These are phyloP conservation scores for Pseudogymnoascus sp. DNA, from an alignment of 2,329 filamentous ascomycete species.

Conservation along the genomic window DNA sequence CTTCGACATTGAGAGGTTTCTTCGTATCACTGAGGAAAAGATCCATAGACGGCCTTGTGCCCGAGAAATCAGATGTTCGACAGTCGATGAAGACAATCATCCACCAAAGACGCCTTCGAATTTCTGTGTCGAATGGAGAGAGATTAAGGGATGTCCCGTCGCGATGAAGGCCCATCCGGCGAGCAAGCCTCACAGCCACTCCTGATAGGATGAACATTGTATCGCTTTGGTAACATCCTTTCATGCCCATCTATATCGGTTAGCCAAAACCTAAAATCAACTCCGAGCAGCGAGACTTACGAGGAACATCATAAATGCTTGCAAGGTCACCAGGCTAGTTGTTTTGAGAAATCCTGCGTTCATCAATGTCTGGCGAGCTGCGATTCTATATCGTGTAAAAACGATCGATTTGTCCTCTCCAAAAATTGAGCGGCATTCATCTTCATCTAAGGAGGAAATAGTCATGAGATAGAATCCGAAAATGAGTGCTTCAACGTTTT, in stretches of 20 bases:
- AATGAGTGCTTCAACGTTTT: slow-evolving; percentile 14
- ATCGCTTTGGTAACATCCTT: slow-evolving; percentile 10
- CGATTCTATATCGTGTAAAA: slow-evolving; percentile 12
- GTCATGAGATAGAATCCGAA: slow-evolving; percentile 15
- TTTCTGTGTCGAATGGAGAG: slow-evolving; percentile 44
- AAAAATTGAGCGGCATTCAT: slow-evolving; percentile 14
- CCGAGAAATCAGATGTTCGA: slow-evolving; percentile 46
- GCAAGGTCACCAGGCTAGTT: slow-evolving; percentile 14
- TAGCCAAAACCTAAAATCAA: not conserved
- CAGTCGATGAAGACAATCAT: slow-evolving; percentile 47
- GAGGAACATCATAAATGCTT: slow-evolving; percentile 16
- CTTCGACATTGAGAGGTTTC: slow-evolving; percentile 47
- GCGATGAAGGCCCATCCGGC: slow-evolving; percentile 17
- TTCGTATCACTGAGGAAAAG: slow-evolving; percentile 40
- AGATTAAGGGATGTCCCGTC: slow-evolving; percentile 45
- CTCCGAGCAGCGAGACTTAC: slow-evolving; percentile 6
- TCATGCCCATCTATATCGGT: slow-evolving; percentile 10
- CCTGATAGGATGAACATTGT: slow-evolving; percentile 14
- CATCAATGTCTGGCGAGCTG: slow-evolving; percentile 13
- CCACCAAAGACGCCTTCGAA: slow-evolving; percentile 52
- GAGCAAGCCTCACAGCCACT: slow-evolving; percentile 16
- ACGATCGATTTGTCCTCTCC: slow-evolving; percentile 13
- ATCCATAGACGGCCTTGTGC: slow-evolving; percentile 33
- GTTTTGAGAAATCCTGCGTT: slow-evolving; percentile 16
- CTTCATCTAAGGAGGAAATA: slow-evolving; percentile 10